Conservation (phyloP, 345 rosid species). For the Rhodamnia argentea region DNA sequence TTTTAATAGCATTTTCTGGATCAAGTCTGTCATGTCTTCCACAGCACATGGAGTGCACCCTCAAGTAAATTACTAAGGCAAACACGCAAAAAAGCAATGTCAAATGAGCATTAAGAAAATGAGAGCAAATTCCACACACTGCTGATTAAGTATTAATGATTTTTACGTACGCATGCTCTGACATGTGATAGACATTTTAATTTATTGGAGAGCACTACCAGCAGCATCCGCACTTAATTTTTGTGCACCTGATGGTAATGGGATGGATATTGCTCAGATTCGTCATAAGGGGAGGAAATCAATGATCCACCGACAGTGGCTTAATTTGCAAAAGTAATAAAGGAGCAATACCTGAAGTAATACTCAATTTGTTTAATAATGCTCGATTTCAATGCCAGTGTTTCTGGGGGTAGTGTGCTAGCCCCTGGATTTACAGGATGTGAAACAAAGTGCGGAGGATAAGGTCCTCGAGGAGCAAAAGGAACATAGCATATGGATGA, state of each 20-base stretch:
- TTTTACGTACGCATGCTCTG: neutral
- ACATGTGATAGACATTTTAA: neutral
- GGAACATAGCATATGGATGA: conserved; percentile 57
- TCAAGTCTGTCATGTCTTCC: neutral
- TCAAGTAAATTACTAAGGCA: neutral
- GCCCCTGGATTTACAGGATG: conserved; percentile 49
- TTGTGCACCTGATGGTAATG: neutral
- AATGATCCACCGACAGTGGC: neutral
- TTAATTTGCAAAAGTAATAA: neutral
- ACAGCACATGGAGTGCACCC: neutral
- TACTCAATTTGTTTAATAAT: conserved; percentile 76
- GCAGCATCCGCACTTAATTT: neutral
- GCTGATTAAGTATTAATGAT: neutral
- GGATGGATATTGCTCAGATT: neutral
- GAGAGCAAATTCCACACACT: neutral
- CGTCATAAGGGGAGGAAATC: neutral
- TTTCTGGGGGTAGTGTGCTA: conserved; percentile 36
- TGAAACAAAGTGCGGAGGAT: conserved; percentile 47
- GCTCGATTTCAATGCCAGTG: conserved; percentile 32
- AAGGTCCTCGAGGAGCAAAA: conserved; percentile 61
- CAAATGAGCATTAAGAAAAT: neutral
- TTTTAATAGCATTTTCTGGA: neutral
- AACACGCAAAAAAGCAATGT: neutral
- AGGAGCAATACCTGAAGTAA: conserved; percentile 70
- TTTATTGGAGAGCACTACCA: neutral